A percentile compares a stretch with the other conserved stretches of the same genome.
Evolutionary conservation across 257 asterid genomes (phyloP).

Genomic region (Apocynum venetum): DNA sequence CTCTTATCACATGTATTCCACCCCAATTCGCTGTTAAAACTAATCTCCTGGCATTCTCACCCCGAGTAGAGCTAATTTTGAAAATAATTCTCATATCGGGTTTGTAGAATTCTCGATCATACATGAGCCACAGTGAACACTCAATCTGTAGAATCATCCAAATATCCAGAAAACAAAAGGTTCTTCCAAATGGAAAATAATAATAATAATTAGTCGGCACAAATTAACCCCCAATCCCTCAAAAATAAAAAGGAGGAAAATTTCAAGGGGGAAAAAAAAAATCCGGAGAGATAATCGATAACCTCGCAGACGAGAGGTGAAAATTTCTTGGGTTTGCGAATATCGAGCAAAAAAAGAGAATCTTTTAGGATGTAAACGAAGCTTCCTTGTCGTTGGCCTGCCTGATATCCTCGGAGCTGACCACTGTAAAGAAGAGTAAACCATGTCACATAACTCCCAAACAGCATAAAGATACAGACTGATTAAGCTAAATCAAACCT

Average conservation of each 20-base stretch:
- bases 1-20: not conserved
- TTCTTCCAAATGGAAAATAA: not conserved
- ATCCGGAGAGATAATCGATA: not conserved
- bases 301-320: conserved; percentile 89
- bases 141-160: not conserved
- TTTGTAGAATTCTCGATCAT: not conserved
- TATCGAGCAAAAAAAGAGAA: conserved; percentile 51
- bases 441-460: not conserved
- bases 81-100: not conserved
- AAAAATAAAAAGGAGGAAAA: not conserved
- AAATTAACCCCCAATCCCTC: not conserved
- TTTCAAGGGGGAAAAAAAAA: no score
- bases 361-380: conserved; percentile 22
- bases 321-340: conserved; percentile 72
- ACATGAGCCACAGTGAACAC: not conserved
- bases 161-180: not conserved
- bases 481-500: conserved; percentile 30
- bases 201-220: not conserved
- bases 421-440: conserved; percentile 32
- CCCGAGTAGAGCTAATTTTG: not conserved
- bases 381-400: conserved; percentile 31
- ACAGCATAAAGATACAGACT: not conserved
- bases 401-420: conserved; percentile 35
- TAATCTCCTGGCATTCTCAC: not conserved
- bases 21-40: not conserved